These are phyloP conservation scores for Lachnellula subtilissima DNA, from an alignment of 2,329 filamentous ascomycete genomes.

Conservation along the genomic window DNA sequence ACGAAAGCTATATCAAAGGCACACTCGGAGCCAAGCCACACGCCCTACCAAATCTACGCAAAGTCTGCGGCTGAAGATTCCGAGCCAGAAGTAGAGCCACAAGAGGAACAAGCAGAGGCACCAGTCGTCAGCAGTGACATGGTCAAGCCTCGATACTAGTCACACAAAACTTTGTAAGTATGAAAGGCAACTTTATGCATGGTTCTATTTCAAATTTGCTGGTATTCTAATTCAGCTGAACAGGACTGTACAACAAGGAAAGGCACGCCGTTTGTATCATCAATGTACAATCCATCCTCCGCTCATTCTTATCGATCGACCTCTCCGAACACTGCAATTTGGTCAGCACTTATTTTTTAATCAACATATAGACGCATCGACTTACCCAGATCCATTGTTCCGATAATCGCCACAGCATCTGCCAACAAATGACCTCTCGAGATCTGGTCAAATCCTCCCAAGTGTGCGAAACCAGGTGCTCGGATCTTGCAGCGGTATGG, in stretches of 20 bases:
- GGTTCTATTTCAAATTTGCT: constrained; percentile 8
- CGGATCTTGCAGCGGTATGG: constrained; percentile 98
- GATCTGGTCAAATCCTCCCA: constrained; percentile 91
- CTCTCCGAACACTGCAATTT: constrained; percentile 35
- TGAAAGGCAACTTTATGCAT: not conserved
- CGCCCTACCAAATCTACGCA: not conserved
- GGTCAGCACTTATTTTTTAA: constrained; percentile 18
- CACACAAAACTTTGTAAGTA: constrained; percentile 2
- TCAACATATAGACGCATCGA: constrained; percentile 4
- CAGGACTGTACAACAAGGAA: constrained; percentile 23
- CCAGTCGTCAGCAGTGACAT: constrained; percentile 7
- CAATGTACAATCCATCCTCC: constrained; percentile 19
- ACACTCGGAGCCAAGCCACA: not conserved
- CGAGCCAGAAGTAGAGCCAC: not conserved
- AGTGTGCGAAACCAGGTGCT: constrained; percentile 92
- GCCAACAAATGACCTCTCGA: constrained; percentile 88
- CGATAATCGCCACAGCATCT: constrained; percentile 94
- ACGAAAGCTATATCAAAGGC: not conserved
- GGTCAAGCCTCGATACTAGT: not conserved
- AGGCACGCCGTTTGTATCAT: constrained; percentile 11
- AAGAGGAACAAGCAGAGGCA: not conserved
- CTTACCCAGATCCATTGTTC: constrained; percentile 81
- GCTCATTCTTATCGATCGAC: constrained; percentile 43
- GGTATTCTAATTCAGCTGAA: constrained; percentile 24
- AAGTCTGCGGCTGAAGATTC: not conserved